These are phyloP conservation scores for Lecanicillium sp. DNA, from an alignment of 2,329 filamentous ascomycete species.

Conservation along the genomic window DNA sequence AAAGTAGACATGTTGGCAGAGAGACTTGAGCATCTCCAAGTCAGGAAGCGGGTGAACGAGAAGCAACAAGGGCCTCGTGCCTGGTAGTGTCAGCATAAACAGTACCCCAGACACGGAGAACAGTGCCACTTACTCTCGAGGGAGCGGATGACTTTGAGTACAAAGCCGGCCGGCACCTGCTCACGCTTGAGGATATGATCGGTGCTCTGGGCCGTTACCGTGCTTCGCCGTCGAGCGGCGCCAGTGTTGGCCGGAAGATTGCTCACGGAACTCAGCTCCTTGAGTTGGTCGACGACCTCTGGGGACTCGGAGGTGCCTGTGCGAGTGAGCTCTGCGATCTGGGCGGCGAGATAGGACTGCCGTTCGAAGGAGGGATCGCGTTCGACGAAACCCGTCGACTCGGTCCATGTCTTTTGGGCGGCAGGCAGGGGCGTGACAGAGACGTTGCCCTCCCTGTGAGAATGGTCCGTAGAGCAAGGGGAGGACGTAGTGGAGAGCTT, in stretches of 20 bases:
- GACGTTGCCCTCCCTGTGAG: background rate
- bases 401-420: conserved; percentile 9
- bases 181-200: conserved; percentile 1
- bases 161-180: conserved; percentile 9
- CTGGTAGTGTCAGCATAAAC: background rate
- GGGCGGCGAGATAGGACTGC: conserved; percentile 15
- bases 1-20: conserved; percentile 18
- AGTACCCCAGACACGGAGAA: too few species aligned
- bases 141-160: conserved; percentile 10
- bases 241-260: background rate
- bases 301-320: conserved; percentile 5
- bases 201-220: background rate
- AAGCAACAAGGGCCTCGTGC: conserved; percentile 9
- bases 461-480: background rate
- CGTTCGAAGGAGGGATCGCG: conserved; percentile 16
- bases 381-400: conserved; percentile 12
- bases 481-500: conserved; percentile 13
- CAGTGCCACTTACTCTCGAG: background rate
- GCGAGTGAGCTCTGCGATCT: conserved; percentile 13
- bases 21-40: conserved; percentile 14
- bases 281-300: conserved; percentile 13
- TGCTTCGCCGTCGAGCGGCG: background rate
- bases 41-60: conserved; percentile 17
- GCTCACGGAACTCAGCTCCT: conserved; percentile 1
- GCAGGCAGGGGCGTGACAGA: conserved; percentile 6